Conservation (phyloP, 345 rosid species). For the Eucalyptus caleyi region DNA sequence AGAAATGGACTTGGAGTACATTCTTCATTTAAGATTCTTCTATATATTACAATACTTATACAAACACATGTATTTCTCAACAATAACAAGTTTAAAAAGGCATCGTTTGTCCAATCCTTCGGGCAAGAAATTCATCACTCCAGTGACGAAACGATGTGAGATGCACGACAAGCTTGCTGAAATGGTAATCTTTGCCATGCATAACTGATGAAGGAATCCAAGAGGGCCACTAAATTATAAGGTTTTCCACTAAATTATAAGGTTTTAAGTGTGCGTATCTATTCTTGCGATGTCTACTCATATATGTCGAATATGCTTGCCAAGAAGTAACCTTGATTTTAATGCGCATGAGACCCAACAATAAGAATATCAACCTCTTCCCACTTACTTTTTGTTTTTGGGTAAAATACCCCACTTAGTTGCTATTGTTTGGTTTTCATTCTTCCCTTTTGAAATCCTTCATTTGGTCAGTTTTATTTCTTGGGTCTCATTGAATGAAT, state of each 20-base stretch:
- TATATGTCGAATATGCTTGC: not conserved
- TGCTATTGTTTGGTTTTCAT: not conserved
- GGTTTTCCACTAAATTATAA: not conserved
- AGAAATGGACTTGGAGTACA: not conserved
- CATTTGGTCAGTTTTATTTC: not conserved
- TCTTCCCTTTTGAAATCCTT: not conserved
- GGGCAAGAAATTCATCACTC: not conserved
- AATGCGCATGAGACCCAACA: not conserved
- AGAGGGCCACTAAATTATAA: not conserved
- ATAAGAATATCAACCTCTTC: not conserved
- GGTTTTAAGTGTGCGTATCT: not conserved
- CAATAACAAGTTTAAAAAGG: not conserved
- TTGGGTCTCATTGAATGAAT: not conserved
- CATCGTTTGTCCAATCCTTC: not conserved
- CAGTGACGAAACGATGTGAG: not conserved
- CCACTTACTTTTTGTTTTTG: not conserved
- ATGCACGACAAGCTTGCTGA: not conserved
- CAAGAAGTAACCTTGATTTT: not conserved
- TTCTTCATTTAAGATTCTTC: not conserved
- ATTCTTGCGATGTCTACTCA: not conserved
- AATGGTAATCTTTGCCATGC: not conserved
- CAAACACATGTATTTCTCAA: not conserved
- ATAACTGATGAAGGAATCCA: not conserved
- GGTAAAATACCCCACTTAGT: not conserved
- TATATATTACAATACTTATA: not conserved